Evolutionary conservation across 164 flowering plant species (phyloP).

Genomic region (Magnolia changhungtana): DNA sequence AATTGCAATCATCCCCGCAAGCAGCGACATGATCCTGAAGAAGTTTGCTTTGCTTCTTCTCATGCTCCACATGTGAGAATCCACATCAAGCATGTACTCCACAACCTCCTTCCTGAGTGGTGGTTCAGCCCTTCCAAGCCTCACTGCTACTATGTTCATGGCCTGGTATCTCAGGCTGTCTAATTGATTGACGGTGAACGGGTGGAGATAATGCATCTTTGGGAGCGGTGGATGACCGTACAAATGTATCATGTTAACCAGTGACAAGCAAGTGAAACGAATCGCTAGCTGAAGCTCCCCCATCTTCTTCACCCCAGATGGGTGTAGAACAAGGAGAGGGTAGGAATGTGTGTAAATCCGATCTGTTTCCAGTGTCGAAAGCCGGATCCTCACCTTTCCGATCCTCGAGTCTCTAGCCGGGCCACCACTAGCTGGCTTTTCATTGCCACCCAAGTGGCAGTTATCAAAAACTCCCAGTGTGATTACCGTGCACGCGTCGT

Average conservation of each 20-base stretch:
- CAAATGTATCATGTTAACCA: slow-evolving; percentile 37
- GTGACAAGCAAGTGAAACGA: slow-evolving; percentile 43
- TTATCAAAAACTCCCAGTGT: slow-evolving; percentile 56
- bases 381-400: slow-evolving; percentile 50
- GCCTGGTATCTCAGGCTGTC: slow-evolving; percentile 48
- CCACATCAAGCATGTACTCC: slow-evolving; percentile 60
- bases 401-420: slow-evolving; percentile 35
- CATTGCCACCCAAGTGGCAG: slow-evolving; percentile 31
- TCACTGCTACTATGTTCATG: slow-evolving; percentile 44
- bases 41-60: slow-evolving; percentile 64
- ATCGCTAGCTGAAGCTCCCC: slow-evolving; percentile 55
- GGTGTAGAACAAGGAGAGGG: slow-evolving; percentile 55
- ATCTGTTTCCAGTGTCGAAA: slow-evolving; percentile 48
- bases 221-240: slow-evolving; percentile 50
- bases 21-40: slow-evolving; percentile 46
- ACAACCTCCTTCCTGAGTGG: slow-evolving; percentile 56
- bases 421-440: slow-evolving; percentile 11
- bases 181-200: slow-evolving; percentile 52
- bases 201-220: slow-evolving; percentile 55
- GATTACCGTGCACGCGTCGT: slow-evolving; percentile 57
- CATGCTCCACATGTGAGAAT: slow-evolving; percentile 64
- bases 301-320: slow-evolving; percentile 54
- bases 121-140: slow-evolving; percentile 56
- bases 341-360: slow-evolving; percentile 45
- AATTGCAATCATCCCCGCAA: slow-evolving; percentile 34